Percentiles rank a stretch among this genome's conserved stretches.
Conservation (phyloP, 2,329 filamentous ascomycete genomes). For the Diaporthe ilicicola region DNA sequence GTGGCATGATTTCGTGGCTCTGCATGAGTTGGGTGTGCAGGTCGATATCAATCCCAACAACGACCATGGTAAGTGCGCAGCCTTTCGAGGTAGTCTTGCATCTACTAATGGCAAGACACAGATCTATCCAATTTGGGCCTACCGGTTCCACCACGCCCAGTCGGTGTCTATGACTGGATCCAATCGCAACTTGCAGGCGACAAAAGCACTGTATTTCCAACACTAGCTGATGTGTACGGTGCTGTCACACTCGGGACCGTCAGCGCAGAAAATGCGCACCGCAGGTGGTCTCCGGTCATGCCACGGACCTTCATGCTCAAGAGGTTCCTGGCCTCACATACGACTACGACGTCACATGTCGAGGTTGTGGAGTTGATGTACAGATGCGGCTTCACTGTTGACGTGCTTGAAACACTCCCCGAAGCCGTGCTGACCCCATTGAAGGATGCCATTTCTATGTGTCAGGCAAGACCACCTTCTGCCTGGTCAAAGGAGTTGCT, state of each 20-base stretch:
- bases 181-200: slow-evolving; percentile 54
- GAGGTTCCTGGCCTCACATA: slow-evolving; percentile 69
- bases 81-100: slow-evolving; percentile 6
- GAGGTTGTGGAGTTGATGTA: slow-evolving; percentile 80
- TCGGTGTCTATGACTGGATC: slow-evolving; percentile 62
- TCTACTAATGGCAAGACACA: slow-evolving; percentile 22
- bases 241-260: slow-evolving; percentile 47
- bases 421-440: slow-evolving; percentile 84
- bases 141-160: slow-evolving; percentile 42
- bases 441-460: slow-evolving; percentile 84
- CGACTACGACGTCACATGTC: slow-evolving; percentile 58
- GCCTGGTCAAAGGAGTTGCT: slow-evolving; percentile 78
- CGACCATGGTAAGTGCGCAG: slow-evolving; percentile 49
- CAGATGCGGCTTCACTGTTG: slow-evolving; percentile 70
- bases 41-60: slow-evolving; percentile 51
- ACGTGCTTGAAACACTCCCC: slow-evolving; percentile 82
- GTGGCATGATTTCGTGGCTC: slow-evolving; percentile 63
- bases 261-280: slow-evolving; percentile 45
- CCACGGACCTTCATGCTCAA: slow-evolving; percentile 77
- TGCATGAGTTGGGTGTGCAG: slow-evolving; percentile 64
- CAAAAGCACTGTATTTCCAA: slow-evolving; percentile 49
- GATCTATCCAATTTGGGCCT: slow-evolving; percentile 40
- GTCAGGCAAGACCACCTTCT: slow-evolving; percentile 82
- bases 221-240: slow-evolving; percentile 55
- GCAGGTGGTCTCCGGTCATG: slow-evolving; percentile 58